These are phyloP conservation scores for Hypoxylon perforatum DNA, from an alignment of 495 filamentous ascomycete species.

Conservation along the genomic window DNA sequence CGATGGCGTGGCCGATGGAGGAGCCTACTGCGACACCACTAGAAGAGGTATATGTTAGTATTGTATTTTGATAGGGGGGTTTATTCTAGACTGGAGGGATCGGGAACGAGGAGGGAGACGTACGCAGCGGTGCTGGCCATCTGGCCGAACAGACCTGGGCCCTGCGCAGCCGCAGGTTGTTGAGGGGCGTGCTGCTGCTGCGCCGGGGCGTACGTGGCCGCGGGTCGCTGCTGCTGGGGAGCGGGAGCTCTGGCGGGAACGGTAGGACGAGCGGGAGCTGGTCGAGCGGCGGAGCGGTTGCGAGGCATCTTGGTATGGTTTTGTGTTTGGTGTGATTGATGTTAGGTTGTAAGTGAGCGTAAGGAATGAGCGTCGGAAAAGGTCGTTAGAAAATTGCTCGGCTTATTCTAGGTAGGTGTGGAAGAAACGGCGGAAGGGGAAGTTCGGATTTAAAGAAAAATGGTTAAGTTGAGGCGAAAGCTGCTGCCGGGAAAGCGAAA, in stretches of 20 bases:
- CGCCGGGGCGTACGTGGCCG: conserved; percentile 73
- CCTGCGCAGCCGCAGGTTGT: conserved; percentile 60
- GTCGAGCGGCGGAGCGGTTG: conserved; percentile 73
- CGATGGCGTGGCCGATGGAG: conserved; percentile 93
- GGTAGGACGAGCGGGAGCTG: conserved; percentile 75
- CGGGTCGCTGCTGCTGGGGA: conserved; percentile 70
- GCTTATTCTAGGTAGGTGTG: conserved; percentile 19
- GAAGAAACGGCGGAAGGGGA: conserved; percentile 28
- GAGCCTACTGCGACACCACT: conserved; percentile 97
- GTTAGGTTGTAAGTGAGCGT: neutral
- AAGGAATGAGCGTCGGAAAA: conserved; percentile 15
- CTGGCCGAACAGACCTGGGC: conserved; percentile 82
- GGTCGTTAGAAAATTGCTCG: conserved; percentile 21
- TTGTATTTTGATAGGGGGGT: neutral
- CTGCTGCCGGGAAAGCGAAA: conserved; percentile 10
- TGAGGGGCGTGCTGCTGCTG: conserved; percentile 60
- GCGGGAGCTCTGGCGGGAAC: conserved; percentile 70
- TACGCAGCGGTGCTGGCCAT: conserved; percentile 90
- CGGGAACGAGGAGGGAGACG: conserved; percentile 43
- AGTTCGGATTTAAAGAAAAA: conserved; percentile 42
- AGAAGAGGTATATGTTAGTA: conserved; percentile 29
- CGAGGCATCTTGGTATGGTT: conserved; percentile 71
- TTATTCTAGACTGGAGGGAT: neutral
- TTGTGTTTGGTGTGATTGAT: neutral
- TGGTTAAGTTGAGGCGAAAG: neutral